These are phyloP conservation scores for Daldinia concentrica DNA, from an alignment of 495 filamentous ascomycete genomes.

Conservation along the genomic window DNA sequence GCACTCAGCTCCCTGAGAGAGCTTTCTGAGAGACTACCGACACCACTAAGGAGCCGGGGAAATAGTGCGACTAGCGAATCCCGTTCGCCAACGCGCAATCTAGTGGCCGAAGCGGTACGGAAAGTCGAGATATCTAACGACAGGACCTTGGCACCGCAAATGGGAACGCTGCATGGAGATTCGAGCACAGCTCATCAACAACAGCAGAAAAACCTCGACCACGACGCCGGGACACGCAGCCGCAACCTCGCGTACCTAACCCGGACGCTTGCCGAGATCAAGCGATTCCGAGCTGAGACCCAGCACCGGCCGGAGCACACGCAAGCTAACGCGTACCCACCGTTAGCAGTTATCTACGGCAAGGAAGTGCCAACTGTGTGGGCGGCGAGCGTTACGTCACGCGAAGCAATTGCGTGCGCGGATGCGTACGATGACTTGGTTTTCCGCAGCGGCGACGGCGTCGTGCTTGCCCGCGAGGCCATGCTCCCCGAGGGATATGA, in stretches of 20 bases:
- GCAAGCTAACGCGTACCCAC: conserved; percentile 77
- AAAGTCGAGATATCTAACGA: conserved; percentile 50
- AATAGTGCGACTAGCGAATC: conserved; percentile 43
- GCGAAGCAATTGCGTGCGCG: conserved; percentile 69
- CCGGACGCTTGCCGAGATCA: conserved; percentile 76
- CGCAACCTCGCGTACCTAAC: conserved; percentile 73
- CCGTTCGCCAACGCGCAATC: conserved; percentile 39
- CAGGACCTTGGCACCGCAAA: conserved; percentile 59
- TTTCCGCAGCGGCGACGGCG: conserved; percentile 89
- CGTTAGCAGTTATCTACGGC: conserved; percentile 84
- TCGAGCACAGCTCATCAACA: conserved; percentile 54
- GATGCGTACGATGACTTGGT: conserved; percentile 89
- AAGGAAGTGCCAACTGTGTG: conserved; percentile 87
- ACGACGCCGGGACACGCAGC: conserved; percentile 48
- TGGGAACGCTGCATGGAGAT: conserved; percentile 52
- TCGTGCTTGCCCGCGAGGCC: conserved; percentile 83
- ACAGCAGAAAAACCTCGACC: conserved; percentile 57
- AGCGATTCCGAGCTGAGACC: conserved; percentile 78
- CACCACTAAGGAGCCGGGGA: conserved; percentile 43
- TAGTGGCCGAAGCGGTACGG: conserved; percentile 39
- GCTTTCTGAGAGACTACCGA: conserved; percentile 49
- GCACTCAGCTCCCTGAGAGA: conserved; percentile 52
- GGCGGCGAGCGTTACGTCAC: conserved; percentile 73
- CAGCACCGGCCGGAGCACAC: conserved; percentile 67
- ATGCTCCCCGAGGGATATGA: conserved; percentile 87